These are phyloP conservation scores for Leptodontidium sp. DNA, from an alignment of 2,329 filamentous ascomycete genomes.

Conservation along the genomic window DNA sequence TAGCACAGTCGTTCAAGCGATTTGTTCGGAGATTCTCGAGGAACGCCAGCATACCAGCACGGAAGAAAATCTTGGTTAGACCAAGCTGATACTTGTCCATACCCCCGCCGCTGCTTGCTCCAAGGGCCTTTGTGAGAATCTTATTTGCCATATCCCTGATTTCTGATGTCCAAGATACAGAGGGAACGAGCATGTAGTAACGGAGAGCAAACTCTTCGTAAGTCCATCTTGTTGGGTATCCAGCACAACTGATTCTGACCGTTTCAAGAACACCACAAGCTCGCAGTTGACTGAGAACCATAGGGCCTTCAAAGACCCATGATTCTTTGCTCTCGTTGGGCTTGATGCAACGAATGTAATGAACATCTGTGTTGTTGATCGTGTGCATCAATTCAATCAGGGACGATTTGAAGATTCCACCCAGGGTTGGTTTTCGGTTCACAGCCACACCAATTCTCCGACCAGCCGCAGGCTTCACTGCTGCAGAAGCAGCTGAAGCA, in stretches of 20 bases:
- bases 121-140: constrained; percentile 88
- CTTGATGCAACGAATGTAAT: constrained; percentile 99
- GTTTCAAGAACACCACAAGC: constrained; percentile 99
- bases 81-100: constrained; percentile 97
- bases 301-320: constrained; percentile 98
- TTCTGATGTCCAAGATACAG: constrained; percentile 88
- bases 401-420: constrained; percentile 98
- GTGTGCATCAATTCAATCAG: constrained; percentile 98
- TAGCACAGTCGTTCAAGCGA: constrained; percentile 89
- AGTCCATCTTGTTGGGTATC: constrained; percentile 97
- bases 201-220: constrained; percentile 97
- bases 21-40: constrained; percentile 92
- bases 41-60: constrained; percentile 98
- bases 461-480: constrained; percentile 82
- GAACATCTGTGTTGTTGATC: constrained; percentile 97
- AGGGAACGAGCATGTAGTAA: constrained; percentile 98
- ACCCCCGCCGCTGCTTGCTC: constrained; percentile 75
- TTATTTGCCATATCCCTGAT: constrained; percentile 94
- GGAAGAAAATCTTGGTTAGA: constrained; percentile 99
- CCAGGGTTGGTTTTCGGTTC: constrained; percentile 94
- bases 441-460: constrained; percentile 91
- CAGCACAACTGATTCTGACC: constrained; percentile 95
- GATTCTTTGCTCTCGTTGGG: constrained; percentile 96
- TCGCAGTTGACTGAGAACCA: constrained; percentile 96
- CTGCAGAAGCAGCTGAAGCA: constrained; percentile 67